Percentiles rank a stretch among this genome's conserved stretches.
Conservation (phyloP, 768 basidiomycete species). For the Termitomyces sp. region DNA sequence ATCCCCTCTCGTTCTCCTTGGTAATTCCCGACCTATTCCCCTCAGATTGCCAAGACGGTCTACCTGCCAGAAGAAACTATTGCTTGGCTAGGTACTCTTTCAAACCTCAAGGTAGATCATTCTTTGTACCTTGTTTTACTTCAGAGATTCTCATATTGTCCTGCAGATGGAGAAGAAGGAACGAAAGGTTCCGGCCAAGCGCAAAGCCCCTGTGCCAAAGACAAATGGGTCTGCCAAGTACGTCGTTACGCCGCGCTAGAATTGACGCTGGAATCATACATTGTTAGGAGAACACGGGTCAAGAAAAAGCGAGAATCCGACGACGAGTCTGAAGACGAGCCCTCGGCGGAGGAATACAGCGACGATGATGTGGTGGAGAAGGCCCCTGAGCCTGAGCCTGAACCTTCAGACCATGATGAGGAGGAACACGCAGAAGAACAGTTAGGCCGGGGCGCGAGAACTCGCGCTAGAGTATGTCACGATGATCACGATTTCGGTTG, state of each 20-base stretch:
- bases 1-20: background rate
- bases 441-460: conserved; percentile 23
- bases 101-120: conserved; percentile 28
- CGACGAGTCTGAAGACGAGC: conserved; percentile 36
- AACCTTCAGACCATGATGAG: conserved; percentile 16
- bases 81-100: conserved; percentile 50
- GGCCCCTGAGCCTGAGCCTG: conserved; percentile 12
- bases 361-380: conserved; percentile 34
- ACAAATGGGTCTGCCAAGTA: conserved; percentile 48
- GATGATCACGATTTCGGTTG: background rate
- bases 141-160: too few relatives aligned
- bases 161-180: conserved; percentile 38
- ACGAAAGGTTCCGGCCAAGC: conserved; percentile 44
- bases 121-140: conserved; percentile 1
- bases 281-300: conserved; percentile 28
- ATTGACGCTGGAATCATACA: background rate
- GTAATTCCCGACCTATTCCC: background rate
- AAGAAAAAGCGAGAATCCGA: conserved; percentile 27
- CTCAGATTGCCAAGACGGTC: conserved; percentile 58
- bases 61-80: conserved; percentile 62
- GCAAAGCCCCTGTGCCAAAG: conserved; percentile 42
- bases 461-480: conserved; percentile 16
- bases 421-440: conserved; percentile 22
- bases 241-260: conserved; percentile 12
- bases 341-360: conserved; percentile 25